A percentile compares a stretch with the other conserved stretches of the same genome.
Conservation (phyloP, 768 basidiomycete species). For the Glaciozyma antarctica region DNA sequence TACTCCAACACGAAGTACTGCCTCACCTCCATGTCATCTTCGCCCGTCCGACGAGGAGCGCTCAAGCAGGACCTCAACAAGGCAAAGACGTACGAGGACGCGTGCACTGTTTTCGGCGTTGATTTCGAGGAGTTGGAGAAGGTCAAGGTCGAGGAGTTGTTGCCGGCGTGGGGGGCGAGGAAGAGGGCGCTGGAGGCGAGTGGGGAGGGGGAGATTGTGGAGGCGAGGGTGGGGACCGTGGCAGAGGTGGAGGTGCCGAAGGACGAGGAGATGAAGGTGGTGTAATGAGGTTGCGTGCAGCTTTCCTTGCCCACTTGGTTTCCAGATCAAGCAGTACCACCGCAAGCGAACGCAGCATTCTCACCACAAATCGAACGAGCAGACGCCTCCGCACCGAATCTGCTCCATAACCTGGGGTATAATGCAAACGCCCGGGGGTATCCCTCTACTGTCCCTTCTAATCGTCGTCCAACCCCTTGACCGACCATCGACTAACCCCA, state of each 20-base stretch:
- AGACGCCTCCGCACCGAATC: no score
- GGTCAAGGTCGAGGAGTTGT: conserved; percentile 12
- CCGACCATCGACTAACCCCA: neutral
- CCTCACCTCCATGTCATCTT: conserved; percentile 10
- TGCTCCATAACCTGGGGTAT: no score
- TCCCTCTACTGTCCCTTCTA: neutral
- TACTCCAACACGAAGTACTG: conserved; percentile 34
- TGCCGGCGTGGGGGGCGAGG: conserved; percentile 16
- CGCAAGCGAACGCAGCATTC: no score
- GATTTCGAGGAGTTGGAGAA: neutral
- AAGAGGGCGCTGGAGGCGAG: conserved; percentile 17
- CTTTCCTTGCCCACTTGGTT: no score
- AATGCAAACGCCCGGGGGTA: no score
- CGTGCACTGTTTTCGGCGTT: conserved; percentile 14
- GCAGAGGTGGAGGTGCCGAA: neutral
- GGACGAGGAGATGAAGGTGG: neutral
- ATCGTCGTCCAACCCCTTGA: conserved; percentile 3
- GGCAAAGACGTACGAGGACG: conserved; percentile 19
- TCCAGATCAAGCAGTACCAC: no score
- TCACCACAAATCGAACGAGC: no score
- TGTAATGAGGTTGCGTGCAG: neutral
- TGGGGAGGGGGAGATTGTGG: neutral
- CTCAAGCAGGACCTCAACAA: conserved; percentile 25
- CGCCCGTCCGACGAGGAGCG: conserved; percentile 2
- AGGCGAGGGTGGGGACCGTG: neutral